Percentiles rank a stretch among this genome's conserved stretches.
Conservation (phyloP, 2,329 filamentous ascomycete genomes). For the Trichoderma gracile region DNA sequence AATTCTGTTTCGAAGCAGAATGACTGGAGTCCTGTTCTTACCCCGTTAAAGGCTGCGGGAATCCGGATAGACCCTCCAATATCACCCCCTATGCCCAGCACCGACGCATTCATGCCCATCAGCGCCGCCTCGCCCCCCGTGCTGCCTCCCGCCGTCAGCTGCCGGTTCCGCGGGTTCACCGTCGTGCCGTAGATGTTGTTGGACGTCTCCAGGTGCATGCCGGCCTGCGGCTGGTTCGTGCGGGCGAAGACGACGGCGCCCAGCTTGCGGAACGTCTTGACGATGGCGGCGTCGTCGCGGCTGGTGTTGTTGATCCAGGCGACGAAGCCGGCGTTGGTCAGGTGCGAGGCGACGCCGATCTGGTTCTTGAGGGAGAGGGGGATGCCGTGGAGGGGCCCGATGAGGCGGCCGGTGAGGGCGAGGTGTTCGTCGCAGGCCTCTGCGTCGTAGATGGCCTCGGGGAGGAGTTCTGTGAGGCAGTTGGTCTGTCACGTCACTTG, state of each 20-base stretch:
- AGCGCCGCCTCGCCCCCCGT: slow-evolving; percentile 62
- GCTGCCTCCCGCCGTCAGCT: slow-evolving; percentile 21
- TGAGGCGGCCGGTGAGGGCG: slow-evolving; percentile 11
- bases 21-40: neutral
- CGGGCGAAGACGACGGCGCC: slow-evolving; percentile 23
- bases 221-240: slow-evolving; percentile 18
- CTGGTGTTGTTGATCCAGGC: slow-evolving; percentile 20
- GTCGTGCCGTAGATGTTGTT: slow-evolving; percentile 25
- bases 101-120: slow-evolving; percentile 55
- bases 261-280: slow-evolving; percentile 17
- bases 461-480: slow-evolving; percentile 22
- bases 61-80: slow-evolving; percentile 40
- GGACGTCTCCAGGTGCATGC: slow-evolving; percentile 23
- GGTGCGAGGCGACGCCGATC: neutral
- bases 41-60: slow-evolving; percentile 16
- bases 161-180: slow-evolving; percentile 12
- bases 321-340: slow-evolving; percentile 19
- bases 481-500: slow-evolving; percentile 3
- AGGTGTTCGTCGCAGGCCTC: slow-evolving; percentile 21
- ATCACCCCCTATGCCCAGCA: slow-evolving; percentile 60
- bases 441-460: slow-evolving; percentile 21
- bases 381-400: slow-evolving; percentile 25
- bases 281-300: slow-evolving; percentile 8
- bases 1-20: too few relatives aligned
- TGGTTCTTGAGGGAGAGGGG: slow-evolving; percentile 24